Base-by-base conservation (phyloP, 352 stramenopile species). In the Salisapilia sapeloensis region DNA sequence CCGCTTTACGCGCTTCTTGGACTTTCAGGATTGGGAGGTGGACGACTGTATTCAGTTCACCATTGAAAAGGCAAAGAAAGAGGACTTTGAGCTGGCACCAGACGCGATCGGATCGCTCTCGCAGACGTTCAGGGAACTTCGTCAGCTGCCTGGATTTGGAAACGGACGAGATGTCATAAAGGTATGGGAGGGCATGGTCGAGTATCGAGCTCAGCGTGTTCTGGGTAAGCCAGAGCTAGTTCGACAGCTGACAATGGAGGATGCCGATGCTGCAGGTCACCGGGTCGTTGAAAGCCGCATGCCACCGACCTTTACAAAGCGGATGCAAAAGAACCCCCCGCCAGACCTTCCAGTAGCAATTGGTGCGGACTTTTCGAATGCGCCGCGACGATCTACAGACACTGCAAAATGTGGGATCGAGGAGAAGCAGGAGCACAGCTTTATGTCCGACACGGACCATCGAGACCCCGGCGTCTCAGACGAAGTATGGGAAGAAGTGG, bases 1-100 rank as follows among this genome's bases (percentile, higher is more conserved):
- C 44, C 60, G 84, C 19, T 95, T 96, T 34, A 87, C 63, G 1
- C 63, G 79, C 15, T 86, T 77, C 16, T 56, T 96, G 9, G 60
- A 92, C 38, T 96, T 96, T 47, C 53, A 54, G 1, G 71, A 93
- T 39, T 95, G 84, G 80, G 48, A 82, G 17, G 53, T 76, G 13
- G 41, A 64, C 33, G 79, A 95, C 39, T 92, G 76, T 16, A 38
- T 90, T 3, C 33, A 54, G 11, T 87, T 71, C 30, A 60, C 86
- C 16, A 53, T 45, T 14, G 39, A 50, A 14, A 69, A 63, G 28
- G 54, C 55, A 13, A 38, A 47, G 0, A 48, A 47, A 6, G 59
- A 76, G 13, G 52, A 53, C 4, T 72, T 76, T 4, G 25, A 35
- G 7, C 19, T 86, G n/a, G 29, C 42, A 2, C 15, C 29, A 4